Base-by-base conservation (phyloP, 352 stramenopile genomes). In the Phytophthora nicotianae region DNA sequence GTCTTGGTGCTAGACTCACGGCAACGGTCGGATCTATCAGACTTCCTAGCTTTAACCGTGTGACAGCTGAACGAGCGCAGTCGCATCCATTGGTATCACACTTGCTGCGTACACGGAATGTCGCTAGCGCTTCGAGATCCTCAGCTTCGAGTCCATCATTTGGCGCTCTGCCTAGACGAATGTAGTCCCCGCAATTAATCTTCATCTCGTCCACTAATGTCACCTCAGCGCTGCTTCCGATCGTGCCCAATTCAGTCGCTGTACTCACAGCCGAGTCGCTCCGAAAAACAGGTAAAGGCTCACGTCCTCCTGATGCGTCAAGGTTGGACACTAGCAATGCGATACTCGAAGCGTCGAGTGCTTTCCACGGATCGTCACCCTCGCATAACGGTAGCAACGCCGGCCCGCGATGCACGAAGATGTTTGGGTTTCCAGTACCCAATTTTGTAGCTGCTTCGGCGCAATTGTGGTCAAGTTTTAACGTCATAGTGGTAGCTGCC, bases 101-200 rank as follows among this genome's bases (percentile, higher is more conserved):
- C 38, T 90, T 93, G 46, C 76, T 74, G 5, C 78, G 74, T 1
- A 96, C 83, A 1, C 87, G 81, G 50, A 88, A 89, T 10, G 86
- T 79, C 23, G 62, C 41, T n/a, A 57, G 20, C 19, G 55, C 45
- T 35, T 75, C 65, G 0, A 74, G 35, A 1, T 11, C 26, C 33
- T 70, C 62, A 4, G 46, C 55, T 50, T 58, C 46, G 1, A 19
- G 26, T 0, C 65, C 66, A 8, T 50, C 75, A 1, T 17, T 45
- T 0, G 63, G 51, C 5, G 73, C 60, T 24, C 88, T 74, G 0
- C 83, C 83, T 6, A 95, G 69, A 1, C 83, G 74, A 32, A 95
- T 75, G 62, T 74, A 85, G 41, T 93, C 87, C 0, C 83, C 81
- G 26, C 87, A 95, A 11, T 68, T 65, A 33, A 93, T 76, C 3